Evolutionary conservation across 305 asterid species (phyloP).

Genomic region (Solanum aculeatissimum): DNA sequence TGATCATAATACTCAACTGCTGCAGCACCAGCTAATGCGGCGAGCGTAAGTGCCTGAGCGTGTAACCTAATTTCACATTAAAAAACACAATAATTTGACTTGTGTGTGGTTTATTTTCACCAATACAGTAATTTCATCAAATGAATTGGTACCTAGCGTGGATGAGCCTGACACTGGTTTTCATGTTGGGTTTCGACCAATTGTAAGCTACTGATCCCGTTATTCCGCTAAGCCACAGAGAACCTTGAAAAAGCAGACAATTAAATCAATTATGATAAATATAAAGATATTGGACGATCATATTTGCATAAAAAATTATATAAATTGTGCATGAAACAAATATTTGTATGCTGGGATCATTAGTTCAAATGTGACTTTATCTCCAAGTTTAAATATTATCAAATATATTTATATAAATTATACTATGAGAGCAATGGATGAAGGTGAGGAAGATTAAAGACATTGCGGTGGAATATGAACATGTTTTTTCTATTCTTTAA

Average conservation of each 20-base stretch:
- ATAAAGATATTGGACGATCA: not conserved
- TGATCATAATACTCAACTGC: slow-evolving; percentile 71
- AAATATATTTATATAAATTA: too few relatives aligned
- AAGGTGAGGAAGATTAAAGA: too few relatives aligned
- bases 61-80: slow-evolving; percentile 44
- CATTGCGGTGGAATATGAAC: too few relatives aligned
- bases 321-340: not conserved
- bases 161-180: slow-evolving; percentile 78
- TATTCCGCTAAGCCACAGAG: slow-evolving; percentile 47
- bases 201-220: slow-evolving; percentile 53
- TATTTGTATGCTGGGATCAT: not conserved
- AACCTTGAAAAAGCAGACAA: slow-evolving; percentile 6
- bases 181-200: slow-evolving; percentile 74
- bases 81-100: not conserved
- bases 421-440: too few relatives aligned
- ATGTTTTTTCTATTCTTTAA: too few relatives aligned
- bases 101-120: too few relatives aligned
- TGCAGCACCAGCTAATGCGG: slow-evolving; percentile 69
- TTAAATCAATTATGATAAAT: not conserved
- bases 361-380: too few relatives aligned
- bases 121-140: not conserved
- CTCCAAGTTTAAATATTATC: too few relatives aligned
- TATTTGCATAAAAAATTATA: not conserved
- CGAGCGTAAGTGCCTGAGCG: slow-evolving; percentile 82
- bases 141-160: slow-evolving; percentile 55